phyloP scores from a whole-genome alignment of 495 filamentous ascomycete genomes.

The Penicillium flavigenum region DNA sequence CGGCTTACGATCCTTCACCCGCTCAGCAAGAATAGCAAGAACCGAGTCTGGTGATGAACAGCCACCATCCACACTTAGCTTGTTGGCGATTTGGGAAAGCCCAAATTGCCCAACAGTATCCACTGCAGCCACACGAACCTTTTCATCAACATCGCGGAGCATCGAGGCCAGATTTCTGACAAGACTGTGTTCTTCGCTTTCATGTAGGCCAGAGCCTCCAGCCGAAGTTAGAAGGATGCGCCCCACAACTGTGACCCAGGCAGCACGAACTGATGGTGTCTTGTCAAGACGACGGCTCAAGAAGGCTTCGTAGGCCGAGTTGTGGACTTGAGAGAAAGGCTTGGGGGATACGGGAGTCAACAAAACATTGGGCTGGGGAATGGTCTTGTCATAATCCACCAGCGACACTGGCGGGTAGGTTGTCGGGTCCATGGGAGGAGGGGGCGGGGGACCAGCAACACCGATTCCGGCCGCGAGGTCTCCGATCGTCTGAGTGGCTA shows the following conservation, averaged over 20 bases:
- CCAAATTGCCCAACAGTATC: slow-evolving; percentile 74
- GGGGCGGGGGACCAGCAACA: slow-evolving; percentile 76
- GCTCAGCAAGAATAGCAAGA: slow-evolving; percentile 76
- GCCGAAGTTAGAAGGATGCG: slow-evolving; percentile 80
- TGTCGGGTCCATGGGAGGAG: slow-evolving; percentile 70
- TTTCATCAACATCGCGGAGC: slow-evolving; percentile 85
- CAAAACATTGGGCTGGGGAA: slow-evolving; percentile 61
- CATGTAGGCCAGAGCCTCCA: slow-evolving; percentile 78
- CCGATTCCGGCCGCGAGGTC: slow-evolving; percentile 92
- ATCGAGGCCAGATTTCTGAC: slow-evolving; percentile 73
- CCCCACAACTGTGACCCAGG: slow-evolving; percentile 82
- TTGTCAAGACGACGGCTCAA: slow-evolving; percentile 83
- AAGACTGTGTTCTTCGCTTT: slow-evolving; percentile 69
- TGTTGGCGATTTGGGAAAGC: slow-evolving; percentile 74
- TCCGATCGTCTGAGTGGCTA: slow-evolving; percentile 90
- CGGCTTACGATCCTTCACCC: slow-evolving; percentile 82
- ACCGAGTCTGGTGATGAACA: slow-evolving; percentile 68
- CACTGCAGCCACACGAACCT: slow-evolving; percentile 82
- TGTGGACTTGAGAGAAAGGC: slow-evolving; percentile 78
- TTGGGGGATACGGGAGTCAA: slow-evolving; percentile 77
- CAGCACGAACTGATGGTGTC: slow-evolving; percentile 70
- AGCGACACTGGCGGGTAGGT: slow-evolving; percentile 76
- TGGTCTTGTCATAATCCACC: slow-evolving; percentile 51
- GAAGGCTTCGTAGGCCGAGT: slow-evolving; percentile 75
- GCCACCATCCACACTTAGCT: slow-evolving; percentile 72